These are phyloP conservation scores for Neurospora terricola DNA, from an alignment of 495 filamentous ascomycete species.

Conservation along the genomic window DNA sequence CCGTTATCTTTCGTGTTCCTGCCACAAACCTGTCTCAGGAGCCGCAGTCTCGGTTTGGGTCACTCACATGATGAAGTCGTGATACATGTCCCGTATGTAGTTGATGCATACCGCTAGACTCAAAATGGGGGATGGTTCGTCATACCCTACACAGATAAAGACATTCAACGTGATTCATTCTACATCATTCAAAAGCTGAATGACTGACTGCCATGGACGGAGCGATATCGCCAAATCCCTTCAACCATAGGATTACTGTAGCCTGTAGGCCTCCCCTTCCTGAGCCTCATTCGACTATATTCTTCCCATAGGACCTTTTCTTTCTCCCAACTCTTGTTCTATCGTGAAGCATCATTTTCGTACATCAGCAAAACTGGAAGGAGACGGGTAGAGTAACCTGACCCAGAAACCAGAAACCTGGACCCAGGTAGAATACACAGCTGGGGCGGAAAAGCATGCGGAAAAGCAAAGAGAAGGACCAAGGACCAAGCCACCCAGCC, in stretches of 20 bases:
- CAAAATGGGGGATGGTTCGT: background rate
- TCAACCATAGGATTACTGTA: background rate
- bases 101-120: background rate
- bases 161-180: background rate
- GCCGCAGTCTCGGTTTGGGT: background rate
- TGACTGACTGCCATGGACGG: background rate
- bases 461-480: background rate
- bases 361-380: background rate
- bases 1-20: background rate
- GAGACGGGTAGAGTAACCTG: background rate
- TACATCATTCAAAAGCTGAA: background rate
- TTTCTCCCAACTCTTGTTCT: too few relatives aligned
- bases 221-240: background rate
- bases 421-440: background rate
- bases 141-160: background rate
- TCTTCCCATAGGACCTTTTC: too few relatives aligned
- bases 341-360: too few relatives aligned
- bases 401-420: background rate
- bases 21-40: background rate
- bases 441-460: background rate
- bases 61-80: background rate
- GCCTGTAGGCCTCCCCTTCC: background rate
- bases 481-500: background rate
- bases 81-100: background rate
- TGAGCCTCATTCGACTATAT: background rate